phyloP scores from a whole-genome alignment of 78 protist genomes.

The Cavenderia fasciculata region DNA sequence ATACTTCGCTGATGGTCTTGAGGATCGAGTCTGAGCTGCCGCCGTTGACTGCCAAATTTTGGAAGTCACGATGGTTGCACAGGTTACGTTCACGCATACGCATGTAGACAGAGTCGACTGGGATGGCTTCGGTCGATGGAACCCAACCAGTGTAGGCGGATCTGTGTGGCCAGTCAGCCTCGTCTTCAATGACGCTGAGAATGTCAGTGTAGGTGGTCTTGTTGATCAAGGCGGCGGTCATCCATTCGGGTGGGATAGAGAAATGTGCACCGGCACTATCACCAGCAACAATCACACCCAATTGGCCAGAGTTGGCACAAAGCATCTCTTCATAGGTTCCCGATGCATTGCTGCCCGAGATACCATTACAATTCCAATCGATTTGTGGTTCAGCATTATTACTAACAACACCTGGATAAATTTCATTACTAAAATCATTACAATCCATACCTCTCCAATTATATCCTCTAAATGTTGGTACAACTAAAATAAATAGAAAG shows the following conservation, averaged over 20 bases:
- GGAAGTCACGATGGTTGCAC: slow-evolving; percentile 92
- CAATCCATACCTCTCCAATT: slow-evolving; percentile 94
- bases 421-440: slow-evolving; percentile 54
- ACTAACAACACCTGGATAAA: slow-evolving; percentile 84
- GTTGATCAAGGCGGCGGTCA: slow-evolving; percentile 40
- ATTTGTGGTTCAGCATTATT: not conserved
- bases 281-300: slow-evolving; percentile 85
- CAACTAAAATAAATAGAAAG: not conserved
- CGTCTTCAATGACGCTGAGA: slow-evolving; percentile 54
- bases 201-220: slow-evolving; percentile 55
- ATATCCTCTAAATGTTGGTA: slow-evolving; percentile 74
- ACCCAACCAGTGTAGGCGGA: slow-evolving; percentile 79
- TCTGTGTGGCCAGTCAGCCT: slow-evolving; percentile 90
- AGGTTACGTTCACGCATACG: slow-evolving; percentile 77
- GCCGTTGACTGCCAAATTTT: slow-evolving; percentile 94
- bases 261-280: slow-evolving; percentile 89
- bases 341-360: slow-evolving; percentile 69
- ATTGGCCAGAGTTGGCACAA: slow-evolving; percentile 46
- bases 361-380: slow-evolving; percentile 94
- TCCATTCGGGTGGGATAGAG: slow-evolving; percentile 74
- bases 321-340: slow-evolving; percentile 77
- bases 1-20: slow-evolving; percentile 5
- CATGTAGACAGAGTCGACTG: slow-evolving; percentile 58
- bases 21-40: slow-evolving; percentile 64
- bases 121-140: not conserved